Conservation (phyloP, 2,329 filamentous ascomycete genomes). For the Aspergillus fructus region DNA sequence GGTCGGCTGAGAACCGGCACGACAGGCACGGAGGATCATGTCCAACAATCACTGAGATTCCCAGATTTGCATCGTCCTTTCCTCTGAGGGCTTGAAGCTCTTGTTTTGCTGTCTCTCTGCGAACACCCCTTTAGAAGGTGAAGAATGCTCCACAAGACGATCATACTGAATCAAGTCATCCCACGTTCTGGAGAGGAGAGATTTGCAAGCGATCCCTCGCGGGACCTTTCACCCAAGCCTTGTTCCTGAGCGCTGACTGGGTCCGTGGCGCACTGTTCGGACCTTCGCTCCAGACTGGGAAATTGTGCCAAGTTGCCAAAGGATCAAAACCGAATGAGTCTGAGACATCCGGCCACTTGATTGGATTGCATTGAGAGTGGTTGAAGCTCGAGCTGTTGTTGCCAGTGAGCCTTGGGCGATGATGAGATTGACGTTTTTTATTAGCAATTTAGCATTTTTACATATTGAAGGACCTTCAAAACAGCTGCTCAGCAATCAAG, state of each 20-base stretch:
- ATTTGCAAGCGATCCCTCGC: constrained; percentile 10
- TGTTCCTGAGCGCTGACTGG: constrained; percentile 16
- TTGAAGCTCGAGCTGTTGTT: too few species aligned
- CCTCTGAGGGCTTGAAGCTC: not conserved
- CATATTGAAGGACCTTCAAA: too few species aligned
- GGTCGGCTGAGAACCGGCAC: too few species aligned
- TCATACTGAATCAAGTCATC: constrained; percentile 19
- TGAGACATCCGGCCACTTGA: not conserved
- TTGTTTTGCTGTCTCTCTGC: not conserved
- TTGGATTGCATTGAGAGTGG: not conserved
- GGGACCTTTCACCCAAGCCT: constrained; percentile 14
- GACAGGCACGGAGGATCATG: too few species aligned
- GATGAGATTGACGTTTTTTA: not conserved
- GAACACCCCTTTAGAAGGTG: not conserved
- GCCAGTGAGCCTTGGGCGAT: not conserved
- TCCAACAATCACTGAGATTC: not conserved
- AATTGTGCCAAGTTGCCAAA: not conserved
- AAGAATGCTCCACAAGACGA: constrained; percentile 10
- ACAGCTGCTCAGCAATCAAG: not conserved
- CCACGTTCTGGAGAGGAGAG: constrained; percentile 9
- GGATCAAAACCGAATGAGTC: not conserved
- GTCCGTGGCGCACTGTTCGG: constrained; percentile 16
- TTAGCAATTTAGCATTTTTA: not conserved
- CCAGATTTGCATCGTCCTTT: not conserved
- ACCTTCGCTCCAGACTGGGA: not conserved